A percentile compares a stretch with the other conserved stretches of the same genome.
These are phyloP conservation scores for Diplocarpon rosae DNA, from an alignment of 2,329 filamentous ascomycete species.

Conservation along the genomic window DNA sequence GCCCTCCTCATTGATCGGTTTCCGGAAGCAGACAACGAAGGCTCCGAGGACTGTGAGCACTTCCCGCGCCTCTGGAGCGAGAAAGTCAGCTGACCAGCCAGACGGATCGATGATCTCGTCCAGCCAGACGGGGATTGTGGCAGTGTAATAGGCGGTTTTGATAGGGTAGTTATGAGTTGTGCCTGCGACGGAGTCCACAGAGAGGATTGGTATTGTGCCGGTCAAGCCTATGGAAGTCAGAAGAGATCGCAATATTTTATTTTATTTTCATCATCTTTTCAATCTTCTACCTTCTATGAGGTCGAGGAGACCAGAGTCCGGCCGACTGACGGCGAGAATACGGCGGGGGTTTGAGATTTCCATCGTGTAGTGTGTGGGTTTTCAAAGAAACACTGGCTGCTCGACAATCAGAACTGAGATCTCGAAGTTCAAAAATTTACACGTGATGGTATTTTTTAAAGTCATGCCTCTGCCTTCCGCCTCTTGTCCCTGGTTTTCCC, in stretches of 20 bases:
- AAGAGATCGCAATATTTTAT: neutral
- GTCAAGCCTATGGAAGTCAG: conserved; percentile 38
- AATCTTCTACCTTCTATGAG: conserved; percentile 40
- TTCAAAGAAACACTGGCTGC: neutral
- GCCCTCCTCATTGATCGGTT: conserved; percentile 27
- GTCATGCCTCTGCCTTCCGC: too few species aligned
- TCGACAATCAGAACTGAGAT: too few species aligned
- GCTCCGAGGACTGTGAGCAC: conserved; percentile 51
- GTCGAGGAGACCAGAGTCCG: conserved; percentile 35
- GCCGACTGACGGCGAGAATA: conserved; percentile 40
- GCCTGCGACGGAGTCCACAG: conserved; percentile 35
- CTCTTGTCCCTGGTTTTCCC: too few species aligned
- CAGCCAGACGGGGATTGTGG: conserved; percentile 54
- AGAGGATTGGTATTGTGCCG: conserved; percentile 31
- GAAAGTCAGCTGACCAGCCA: conserved; percentile 46
- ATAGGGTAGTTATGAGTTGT: conserved; percentile 45
- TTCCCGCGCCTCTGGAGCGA: conserved; percentile 49
- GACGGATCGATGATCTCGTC: conserved; percentile 38
- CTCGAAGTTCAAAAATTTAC: too few species aligned
- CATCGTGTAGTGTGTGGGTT: conserved; percentile 17
- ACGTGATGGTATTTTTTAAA: too few species aligned
- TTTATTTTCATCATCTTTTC: too few species aligned
- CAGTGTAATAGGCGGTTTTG: conserved; percentile 49
- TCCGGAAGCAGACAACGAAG: conserved; percentile 42
- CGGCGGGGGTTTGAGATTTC: conserved; percentile 41